A percentile compares a stretch with the other conserved stretches of the same genome.
Evolutionary conservation across 306 rosid genomes (phyloP).

Genomic region (Oemleria cerasiformis): DNA sequence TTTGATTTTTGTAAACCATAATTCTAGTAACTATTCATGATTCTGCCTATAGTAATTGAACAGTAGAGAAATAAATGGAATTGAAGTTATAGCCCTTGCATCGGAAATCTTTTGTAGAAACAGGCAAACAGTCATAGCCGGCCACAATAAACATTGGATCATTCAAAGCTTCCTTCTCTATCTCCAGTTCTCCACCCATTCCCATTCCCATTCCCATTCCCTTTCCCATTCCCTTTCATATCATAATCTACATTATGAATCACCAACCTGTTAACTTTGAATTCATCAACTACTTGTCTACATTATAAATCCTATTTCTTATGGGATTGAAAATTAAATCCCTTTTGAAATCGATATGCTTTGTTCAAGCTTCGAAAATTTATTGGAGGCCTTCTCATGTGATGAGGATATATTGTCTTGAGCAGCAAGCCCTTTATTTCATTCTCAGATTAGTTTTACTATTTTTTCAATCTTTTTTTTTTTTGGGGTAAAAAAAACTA

Average conservation of each 20-base stretch:
- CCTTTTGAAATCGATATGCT: too few relatives aligned
- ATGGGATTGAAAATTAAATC: too few relatives aligned
- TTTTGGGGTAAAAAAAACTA: too few relatives aligned
- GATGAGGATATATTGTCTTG: too few relatives aligned
- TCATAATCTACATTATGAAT: too few relatives aligned
- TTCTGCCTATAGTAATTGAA: not conserved
- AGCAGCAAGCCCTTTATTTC: too few relatives aligned
- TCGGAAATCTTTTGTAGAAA: not conserved
- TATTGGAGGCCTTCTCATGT: too few relatives aligned
- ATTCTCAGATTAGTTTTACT: too few relatives aligned
- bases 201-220: too few relatives aligned
- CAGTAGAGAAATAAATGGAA: not conserved
- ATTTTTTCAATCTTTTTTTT: too few relatives aligned
- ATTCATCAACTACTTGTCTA: not conserved
- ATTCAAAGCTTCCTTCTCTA: not conserved
- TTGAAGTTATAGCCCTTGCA: not conserved
- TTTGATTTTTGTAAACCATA: not conserved
- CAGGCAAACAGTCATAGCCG: not conserved
- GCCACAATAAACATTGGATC: not conserved
- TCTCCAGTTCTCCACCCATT: too few relatives aligned
- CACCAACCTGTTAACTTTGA: conserved; percentile 5
- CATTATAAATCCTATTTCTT: not conserved
- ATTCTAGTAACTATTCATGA: not conserved
- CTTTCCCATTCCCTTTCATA: conserved; percentile 4
- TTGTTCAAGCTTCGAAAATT: too few relatives aligned